Conservation (phyloP, 2,329 filamentous ascomycete species). For the Pseudogymnoascus sp. region DNA sequence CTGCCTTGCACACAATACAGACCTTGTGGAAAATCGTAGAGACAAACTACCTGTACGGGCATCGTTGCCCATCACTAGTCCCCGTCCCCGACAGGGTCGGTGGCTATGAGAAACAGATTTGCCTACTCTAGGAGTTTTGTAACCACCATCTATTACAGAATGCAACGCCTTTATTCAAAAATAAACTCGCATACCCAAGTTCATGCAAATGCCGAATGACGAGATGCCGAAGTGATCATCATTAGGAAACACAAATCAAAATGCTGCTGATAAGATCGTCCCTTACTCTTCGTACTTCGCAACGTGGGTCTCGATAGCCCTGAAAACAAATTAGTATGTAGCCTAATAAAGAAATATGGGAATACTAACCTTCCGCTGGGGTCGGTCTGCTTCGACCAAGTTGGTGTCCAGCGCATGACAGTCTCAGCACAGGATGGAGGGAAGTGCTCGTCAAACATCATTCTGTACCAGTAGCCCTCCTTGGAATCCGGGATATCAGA, state of each 20-base stretch:
- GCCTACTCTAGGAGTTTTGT: background rate
- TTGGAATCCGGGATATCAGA: slow-evolving; percentile 88
- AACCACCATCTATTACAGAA: slow-evolving; percentile 3
- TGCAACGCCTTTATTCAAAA: slow-evolving; percentile 3
- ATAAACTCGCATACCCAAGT: background rate
- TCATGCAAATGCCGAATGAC: background rate
- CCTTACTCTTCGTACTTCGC: slow-evolving; percentile 55
- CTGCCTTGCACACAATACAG: slow-evolving; percentile 4
- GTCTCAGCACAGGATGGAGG: slow-evolving; percentile 83
- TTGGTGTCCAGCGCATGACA: slow-evolving; percentile 94
- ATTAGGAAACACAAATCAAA: slow-evolving; percentile 16
- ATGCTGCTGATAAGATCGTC: slow-evolving; percentile 20
- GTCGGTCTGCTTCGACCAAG: slow-evolving; percentile 93
- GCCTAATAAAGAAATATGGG: background rate
- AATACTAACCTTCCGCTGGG: slow-evolving; percentile 61
- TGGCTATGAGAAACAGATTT: background rate
- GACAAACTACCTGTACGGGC: background rate
- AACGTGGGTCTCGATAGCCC: slow-evolving; percentile 69
- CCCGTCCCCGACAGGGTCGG: background rate
- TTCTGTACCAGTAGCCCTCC: slow-evolving; percentile 97
- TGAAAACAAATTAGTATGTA: slow-evolving; percentile 27
- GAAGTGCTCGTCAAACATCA: slow-evolving; percentile 99
- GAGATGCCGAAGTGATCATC: background rate
- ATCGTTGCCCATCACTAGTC: background rate
- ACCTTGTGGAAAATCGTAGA: background rate